phyloP scores from a whole-genome alignment of 2,329 filamentous ascomycete genomes.

The Colletotrichum chlorophyti region DNA sequence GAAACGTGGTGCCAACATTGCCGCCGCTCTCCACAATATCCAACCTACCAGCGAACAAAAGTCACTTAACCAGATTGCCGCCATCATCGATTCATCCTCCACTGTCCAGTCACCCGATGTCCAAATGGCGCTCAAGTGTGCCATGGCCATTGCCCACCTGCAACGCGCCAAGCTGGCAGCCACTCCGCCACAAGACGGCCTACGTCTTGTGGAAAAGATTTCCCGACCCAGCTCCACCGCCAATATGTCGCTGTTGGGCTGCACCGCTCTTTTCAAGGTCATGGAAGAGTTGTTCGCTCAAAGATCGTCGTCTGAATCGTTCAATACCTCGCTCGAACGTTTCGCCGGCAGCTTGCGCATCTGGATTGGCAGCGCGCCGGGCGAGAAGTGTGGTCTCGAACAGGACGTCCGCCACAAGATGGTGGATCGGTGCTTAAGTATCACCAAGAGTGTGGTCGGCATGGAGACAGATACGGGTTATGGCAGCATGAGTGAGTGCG shows the following conservation, averaged over 20 bases:
- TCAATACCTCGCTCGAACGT: constrained; percentile 57
- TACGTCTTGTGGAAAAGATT: constrained; percentile 57
- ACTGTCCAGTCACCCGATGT: constrained; percentile 57
- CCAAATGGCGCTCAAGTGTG: constrained; percentile 63
- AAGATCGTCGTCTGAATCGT: constrained; percentile 53
- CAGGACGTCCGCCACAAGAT: constrained; percentile 58
- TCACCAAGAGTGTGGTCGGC: constrained; percentile 64
- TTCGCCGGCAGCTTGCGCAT: constrained; percentile 64
- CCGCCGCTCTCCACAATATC: constrained; percentile 60
- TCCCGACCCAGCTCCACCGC: constrained; percentile 47
- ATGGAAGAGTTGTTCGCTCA: constrained; percentile 60
- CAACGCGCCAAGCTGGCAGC: constrained; percentile 48
- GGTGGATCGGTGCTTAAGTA: constrained; percentile 60
- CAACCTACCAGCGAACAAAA: constrained; percentile 47
- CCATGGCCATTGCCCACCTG: constrained; percentile 66
- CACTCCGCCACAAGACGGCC: constrained; percentile 48
- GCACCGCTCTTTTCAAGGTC: constrained; percentile 63
- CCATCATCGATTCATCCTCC: constrained; percentile 55
- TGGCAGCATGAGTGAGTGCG: constrained; percentile 61
- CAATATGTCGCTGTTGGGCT: constrained; percentile 63
- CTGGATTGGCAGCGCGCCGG: constrained; percentile 64
- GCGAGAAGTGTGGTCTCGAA: constrained; percentile 58
- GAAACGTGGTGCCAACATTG: constrained; percentile 62
- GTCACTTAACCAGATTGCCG: constrained; percentile 38
- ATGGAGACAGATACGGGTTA: constrained; percentile 68